phyloP scores from a whole-genome alignment of 225 moss, liverwort and hornwort species.

The Takakia lepidozioides region DNA sequence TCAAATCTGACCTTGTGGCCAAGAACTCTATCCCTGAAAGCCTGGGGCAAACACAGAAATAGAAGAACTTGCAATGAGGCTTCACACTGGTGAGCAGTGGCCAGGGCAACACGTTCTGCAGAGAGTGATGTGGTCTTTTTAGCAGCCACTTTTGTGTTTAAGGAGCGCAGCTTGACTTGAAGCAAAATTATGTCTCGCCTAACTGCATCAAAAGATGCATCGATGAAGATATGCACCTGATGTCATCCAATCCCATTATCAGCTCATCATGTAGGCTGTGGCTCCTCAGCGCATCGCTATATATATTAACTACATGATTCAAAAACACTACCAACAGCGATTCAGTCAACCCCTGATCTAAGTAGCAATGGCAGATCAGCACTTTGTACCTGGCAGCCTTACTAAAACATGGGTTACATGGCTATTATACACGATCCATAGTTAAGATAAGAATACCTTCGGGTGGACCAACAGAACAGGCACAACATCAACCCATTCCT shows the following conservation, averaged over 20 bases:
- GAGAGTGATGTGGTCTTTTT: constrained; percentile 89
- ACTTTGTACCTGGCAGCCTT: too few relatives aligned
- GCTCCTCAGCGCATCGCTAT: too few relatives aligned
- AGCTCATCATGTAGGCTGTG: too few relatives aligned
- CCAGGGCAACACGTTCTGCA: constrained; percentile 92
- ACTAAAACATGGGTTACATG: too few relatives aligned
- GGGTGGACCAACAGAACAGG: constrained; percentile 94
- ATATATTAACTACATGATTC: too few relatives aligned
- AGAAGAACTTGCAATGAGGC: constrained; percentile 98
- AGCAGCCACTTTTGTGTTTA: constrained; percentile 73
- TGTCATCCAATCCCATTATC: too few relatives aligned
- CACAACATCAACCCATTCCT: constrained; percentile 95
- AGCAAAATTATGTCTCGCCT: constrained; percentile 95
- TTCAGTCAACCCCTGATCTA: too few relatives aligned
- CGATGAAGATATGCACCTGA: constrained; percentile 96
- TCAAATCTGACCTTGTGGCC: constrained; percentile 95
- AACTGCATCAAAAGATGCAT: constrained; percentile 98
- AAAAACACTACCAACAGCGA: too few relatives aligned
- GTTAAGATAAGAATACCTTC: too few relatives aligned
- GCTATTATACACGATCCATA: too few relatives aligned
- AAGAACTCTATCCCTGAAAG: constrained; percentile 89
- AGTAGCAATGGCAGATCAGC: too few relatives aligned
- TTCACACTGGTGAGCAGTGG: constrained; percentile 97
- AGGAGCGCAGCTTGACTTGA: constrained; percentile 89
- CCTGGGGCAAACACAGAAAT: constrained; percentile 82